Evolutionary conservation across 2,329 filamentous ascomycete species (phyloP), one percentile per base, ranked within the genome.

Genomic region (Chlorencoelia australis): DNA sequence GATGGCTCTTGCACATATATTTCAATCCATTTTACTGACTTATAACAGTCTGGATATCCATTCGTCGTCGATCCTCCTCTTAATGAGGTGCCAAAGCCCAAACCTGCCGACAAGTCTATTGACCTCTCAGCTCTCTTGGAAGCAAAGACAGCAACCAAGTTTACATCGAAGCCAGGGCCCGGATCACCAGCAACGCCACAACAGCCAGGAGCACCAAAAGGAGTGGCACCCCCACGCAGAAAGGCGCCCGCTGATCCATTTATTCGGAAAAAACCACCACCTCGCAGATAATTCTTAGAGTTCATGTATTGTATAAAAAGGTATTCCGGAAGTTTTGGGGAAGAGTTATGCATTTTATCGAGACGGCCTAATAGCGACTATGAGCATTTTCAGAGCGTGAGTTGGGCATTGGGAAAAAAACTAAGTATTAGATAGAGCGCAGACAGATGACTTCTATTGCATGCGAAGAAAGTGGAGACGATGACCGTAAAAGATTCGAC

Each of bases 171-270:
- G 7, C 18, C 30, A 10, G n/a, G 16, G 16, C 39, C 28, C 19
- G 16, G n/a, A n/a, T n/a, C n/a, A n/a, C n/a, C n/a, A n/a, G n/a
- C n/a, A n/a, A n/a, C n/a, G n/a, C n/a, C n/a, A n/a, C n/a, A n/a
- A n/a, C n/a, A n/a, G n/a, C n/a, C n/a, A n/a, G n/a, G n/a, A n/a
- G n/a, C n/a, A n/a, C n/a, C n/a, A n/a, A n/a, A n/a, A n/a, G n/a
- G n/a, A n/a, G n/a, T n/a, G n/a, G n/a, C 28, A 13, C 42, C 42
- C 10, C 44, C 39, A 17, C 34, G 44, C 14, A 47, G 39, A 32
- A 47, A 43, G 19, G 35, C 40, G 20, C 42, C 44, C 7, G 35
- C 35, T 3, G 44, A 47, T 32, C 44, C 44, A 11, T 47, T 47
- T 29, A 47, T 47, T 30, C 37, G 41, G 21, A 39, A 40, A 6